Conservation (phyloP, 2,329 filamentous ascomycete genomes). For the Paecilomyces formosus region DNA sequence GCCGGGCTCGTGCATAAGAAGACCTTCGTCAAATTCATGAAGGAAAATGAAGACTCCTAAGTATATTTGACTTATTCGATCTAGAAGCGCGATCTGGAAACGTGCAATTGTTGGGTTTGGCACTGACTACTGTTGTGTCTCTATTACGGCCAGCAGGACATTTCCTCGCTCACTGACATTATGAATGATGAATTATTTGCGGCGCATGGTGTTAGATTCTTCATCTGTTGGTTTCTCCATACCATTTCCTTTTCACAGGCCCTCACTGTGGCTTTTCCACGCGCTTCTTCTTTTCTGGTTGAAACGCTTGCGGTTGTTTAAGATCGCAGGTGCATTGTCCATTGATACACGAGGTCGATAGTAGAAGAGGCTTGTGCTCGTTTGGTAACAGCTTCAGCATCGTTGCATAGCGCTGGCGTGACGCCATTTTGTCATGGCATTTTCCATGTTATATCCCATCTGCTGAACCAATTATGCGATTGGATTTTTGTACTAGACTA, state of each 20-base stretch:
- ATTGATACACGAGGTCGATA: not conserved
- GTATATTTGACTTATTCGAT: not conserved
- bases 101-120: slow-evolving; percentile 1
- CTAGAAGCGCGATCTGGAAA: not conserved
- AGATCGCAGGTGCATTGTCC: not conserved
- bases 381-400: not conserved
- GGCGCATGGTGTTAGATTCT: not conserved
- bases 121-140: not conserved
- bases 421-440: not conserved
- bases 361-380: not conserved
- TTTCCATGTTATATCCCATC: not conserved
- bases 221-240: not conserved
- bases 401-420: not conserved
- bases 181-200: not conserved
- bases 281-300: not conserved
- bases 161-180: not conserved
- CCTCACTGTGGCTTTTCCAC: not conserved
- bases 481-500: not conserved
- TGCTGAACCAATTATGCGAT: not conserved
- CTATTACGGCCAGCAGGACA: not conserved
- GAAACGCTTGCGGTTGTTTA: not conserved
- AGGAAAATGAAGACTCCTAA: slow-evolving; percentile 60
- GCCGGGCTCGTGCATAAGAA: slow-evolving; percentile 96
- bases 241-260: not conserved
- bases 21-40: slow-evolving; percentile 88